Evolutionary conservation across 371 early-diverging fungal species (phyloP), one percentile per base, ranked within the genome.

Genomic region (Mortierella sp.): DNA sequence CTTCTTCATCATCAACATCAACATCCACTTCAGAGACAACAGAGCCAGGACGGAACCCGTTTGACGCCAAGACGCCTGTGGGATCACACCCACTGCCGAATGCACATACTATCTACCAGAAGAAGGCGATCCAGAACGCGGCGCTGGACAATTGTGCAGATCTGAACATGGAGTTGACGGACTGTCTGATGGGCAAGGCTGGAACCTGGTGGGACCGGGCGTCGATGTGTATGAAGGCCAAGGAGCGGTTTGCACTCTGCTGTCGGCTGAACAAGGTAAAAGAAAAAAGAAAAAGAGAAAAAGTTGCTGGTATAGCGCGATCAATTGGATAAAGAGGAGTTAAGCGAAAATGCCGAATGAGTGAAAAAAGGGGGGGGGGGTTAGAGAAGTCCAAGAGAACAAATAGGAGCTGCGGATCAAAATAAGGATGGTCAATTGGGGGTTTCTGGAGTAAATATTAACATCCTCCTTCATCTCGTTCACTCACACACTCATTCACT

Each of bases 161-260:
- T 77, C 65, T 90, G 6, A 89, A 91, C 58, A 81, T 85, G 50
- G 87, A 89, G 5, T 71, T 91, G 13, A 67, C 88, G 53, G 85
- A 81, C 19, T 91, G 92, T 65, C 87, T 91, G 8, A 24, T 66
- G 61, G 83, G 83, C n/a, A 80, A 86, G 55, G 72, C 89, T 37
- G 92, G 92, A 8, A 88, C 90, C 11, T 90, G 90, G 91, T 90
- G 90, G 91, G 92, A 91, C 53, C 90, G 89, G 61, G 91, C 91
- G 2, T 88, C 86, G 34, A 89, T 91, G 91, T 91, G 92, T 70
- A 89, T 90, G 80, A 87, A 88, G 63, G 90, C 89, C 73, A 90
- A 90, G 55, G 88, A 89, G 45, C 81, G 68, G 58, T 88, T 91
- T 68, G 89, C 90, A 87, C 74, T 78, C 22, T 91, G 92, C 64